Conservation (phyloP, 257 asterid genomes). For the Ajuga chamaepitys region DNA sequence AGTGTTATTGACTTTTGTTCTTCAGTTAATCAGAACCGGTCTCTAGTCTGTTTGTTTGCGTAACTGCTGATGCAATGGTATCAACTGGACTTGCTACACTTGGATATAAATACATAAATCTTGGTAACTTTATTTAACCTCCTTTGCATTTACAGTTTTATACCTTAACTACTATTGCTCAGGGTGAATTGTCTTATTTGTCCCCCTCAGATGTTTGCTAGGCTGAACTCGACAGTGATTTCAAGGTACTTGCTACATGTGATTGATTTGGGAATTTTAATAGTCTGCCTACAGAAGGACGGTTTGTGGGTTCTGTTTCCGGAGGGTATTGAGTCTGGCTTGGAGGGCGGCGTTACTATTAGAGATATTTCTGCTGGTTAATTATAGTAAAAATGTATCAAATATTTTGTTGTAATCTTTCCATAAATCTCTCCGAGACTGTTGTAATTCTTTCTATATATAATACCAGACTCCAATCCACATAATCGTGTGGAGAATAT, state of each 20-base stretch:
- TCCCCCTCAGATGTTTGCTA: conserved; percentile 78
- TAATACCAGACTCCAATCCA: no score
- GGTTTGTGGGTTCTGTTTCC: conserved; percentile 33
- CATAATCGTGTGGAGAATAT: no score
- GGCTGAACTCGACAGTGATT: conserved; percentile 82
- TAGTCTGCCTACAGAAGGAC: conserved; percentile 56
- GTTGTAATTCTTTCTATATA: no score
- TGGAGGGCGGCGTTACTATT: conserved; percentile 48
- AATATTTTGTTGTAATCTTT: no score
- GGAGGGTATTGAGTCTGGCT: conserved; percentile 19
- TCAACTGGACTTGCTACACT: conserved; percentile 60
- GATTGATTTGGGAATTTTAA: conserved; percentile 38
- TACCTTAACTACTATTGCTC: not conserved
- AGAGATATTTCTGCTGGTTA: conserved; percentile 25
- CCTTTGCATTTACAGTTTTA: not conserved
- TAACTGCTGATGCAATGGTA: conserved; percentile 73
- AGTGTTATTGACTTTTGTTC: no score
- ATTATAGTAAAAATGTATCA: no score
- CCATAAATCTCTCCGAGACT: no score
- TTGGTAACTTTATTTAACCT: conserved; percentile 44
- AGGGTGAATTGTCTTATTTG: not conserved
- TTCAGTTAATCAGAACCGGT: no score
- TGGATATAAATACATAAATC: conserved; percentile 62
- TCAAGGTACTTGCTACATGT: no score
- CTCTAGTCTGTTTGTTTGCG: no score